Percentiles rank a stretch among this genome's conserved stretches.
phyloP scores from a whole-genome alignment of 2,329 filamentous ascomycete genomes.

The Fusarium foetens region DNA sequence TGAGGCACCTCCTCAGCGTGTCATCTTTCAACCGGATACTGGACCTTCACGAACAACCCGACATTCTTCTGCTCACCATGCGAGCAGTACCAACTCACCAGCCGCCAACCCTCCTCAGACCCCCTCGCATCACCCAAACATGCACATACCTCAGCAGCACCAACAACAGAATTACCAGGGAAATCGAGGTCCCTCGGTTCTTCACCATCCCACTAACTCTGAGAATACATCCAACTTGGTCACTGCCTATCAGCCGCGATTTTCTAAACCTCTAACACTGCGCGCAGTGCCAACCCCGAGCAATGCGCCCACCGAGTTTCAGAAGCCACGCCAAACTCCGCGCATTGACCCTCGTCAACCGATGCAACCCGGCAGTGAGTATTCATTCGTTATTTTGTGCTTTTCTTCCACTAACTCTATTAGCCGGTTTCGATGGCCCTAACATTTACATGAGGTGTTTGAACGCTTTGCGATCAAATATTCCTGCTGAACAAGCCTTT shows the following conservation, averaged over 20 bases:
- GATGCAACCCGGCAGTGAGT: constrained; percentile 70
- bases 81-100: constrained; percentile 43
- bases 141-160: constrained; percentile 47
- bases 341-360: constrained; percentile 54
- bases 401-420: constrained; percentile 18
- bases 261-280: constrained; percentile 70
- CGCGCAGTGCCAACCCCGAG: constrained; percentile 79
- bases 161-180: constrained; percentile 44
- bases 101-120: constrained; percentile 43
- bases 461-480: constrained; percentile 81
- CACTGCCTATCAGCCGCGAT: constrained; percentile 75
- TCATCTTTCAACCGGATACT: constrained; percentile 86
- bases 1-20: constrained; percentile 84
- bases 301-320: constrained; percentile 76
- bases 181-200: constrained; percentile 56
- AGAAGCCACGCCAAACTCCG: constrained; percentile 55
- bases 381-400: constrained; percentile 14
- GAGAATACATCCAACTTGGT: constrained; percentile 70
- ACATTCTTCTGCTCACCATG: constrained; percentile 61
- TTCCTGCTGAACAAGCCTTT: constrained; percentile 87
- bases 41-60: constrained; percentile 71
- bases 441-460: constrained; percentile 93
- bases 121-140: constrained; percentile 49
- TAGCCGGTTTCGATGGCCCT: constrained; percentile 75
- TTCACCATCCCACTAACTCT: constrained; percentile 63